phyloP scores from a whole-genome alignment of 495 filamentous ascomycete genomes.

The Podospora conica region DNA sequence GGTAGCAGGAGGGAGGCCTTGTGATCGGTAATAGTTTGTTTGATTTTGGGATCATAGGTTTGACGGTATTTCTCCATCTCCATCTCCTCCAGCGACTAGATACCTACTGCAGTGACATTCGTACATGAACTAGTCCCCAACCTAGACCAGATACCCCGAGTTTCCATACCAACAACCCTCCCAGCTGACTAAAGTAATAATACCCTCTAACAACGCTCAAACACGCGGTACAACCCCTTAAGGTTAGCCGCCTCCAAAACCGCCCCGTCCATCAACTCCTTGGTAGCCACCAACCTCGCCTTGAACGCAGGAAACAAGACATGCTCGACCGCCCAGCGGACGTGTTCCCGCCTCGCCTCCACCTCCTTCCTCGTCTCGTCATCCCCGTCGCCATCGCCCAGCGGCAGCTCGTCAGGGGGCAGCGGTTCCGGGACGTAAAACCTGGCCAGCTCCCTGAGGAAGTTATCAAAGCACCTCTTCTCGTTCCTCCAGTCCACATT shows the following conservation, averaged over 20 bases:
- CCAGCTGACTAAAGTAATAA: not conserved
- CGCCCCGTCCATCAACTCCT: slow-evolving; percentile 60
- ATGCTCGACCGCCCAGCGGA: slow-evolving; percentile 60
- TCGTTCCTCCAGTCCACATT: slow-evolving; percentile 83
- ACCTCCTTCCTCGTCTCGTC: slow-evolving; percentile 44
- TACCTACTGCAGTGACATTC: not conserved
- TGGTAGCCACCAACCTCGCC: slow-evolving; percentile 77
- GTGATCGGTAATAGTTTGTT: no score
- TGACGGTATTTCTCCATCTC: not conserved
- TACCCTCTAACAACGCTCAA: slow-evolving; percentile 72
- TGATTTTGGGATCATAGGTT: not conserved
- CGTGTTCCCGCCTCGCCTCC: slow-evolving; percentile 47
- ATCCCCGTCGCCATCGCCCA: slow-evolving; percentile 10
- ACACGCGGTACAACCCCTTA: slow-evolving; percentile 93
- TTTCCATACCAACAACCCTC: not conserved
- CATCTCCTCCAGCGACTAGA: no score
- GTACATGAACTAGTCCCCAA: not conserved
- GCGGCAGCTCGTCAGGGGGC: slow-evolving; percentile 34
- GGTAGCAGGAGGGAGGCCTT: no score
- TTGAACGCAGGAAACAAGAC: slow-evolving; percentile 78
- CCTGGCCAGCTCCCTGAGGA: slow-evolving; percentile 78
- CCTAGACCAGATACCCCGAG: not conserved
- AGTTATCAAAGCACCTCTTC: slow-evolving; percentile 77
- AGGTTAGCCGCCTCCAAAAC: slow-evolving; percentile 88
- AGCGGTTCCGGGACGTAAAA: slow-evolving; percentile 90